phyloP scores from a whole-genome alignment of 2,329 filamentous ascomycete genomes.

The Sclerotinia borealis region DNA sequence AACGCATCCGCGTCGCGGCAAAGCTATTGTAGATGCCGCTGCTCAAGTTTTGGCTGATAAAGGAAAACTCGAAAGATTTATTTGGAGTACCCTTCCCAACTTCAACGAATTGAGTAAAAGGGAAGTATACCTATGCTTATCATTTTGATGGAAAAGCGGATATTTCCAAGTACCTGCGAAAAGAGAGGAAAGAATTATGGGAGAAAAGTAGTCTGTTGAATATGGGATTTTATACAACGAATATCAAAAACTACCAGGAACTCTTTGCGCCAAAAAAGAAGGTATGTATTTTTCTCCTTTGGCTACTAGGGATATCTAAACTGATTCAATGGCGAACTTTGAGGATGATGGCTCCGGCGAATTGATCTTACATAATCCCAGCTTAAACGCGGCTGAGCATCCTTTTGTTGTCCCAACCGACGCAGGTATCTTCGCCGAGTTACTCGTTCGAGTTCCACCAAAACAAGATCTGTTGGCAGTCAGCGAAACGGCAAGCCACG shows the following conservation, averaged over 20 bases:
- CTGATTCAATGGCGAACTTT: too few species aligned
- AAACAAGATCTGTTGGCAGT: conserved; percentile 23
- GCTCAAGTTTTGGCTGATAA: conserved; percentile 26
- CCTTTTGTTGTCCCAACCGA: conserved; percentile 30
- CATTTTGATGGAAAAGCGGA: conserved; percentile 37
- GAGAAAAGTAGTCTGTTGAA: conserved; percentile 33
- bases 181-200: conserved; percentile 25
- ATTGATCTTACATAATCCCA: conserved; percentile 14
- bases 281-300: conserved; percentile 7
- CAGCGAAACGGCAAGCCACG: conserved; percentile 16
- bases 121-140: conserved; percentile 35
- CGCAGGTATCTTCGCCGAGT: conserved; percentile 31
- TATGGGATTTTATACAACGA: conserved; percentile 34
- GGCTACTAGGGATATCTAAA: neutral
- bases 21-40: conserved; percentile 33
- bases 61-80: conserved; percentile 19
- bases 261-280: neutral
- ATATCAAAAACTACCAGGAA: conserved; percentile 18
- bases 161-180: conserved; percentile 26
- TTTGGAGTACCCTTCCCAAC: conserved; percentile 24
- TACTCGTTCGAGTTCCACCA: conserved; percentile 19
- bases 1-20: too few species aligned
- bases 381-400: conserved; percentile 14
- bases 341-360: conserved; percentile 11
- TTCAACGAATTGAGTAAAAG: conserved; percentile 32